These are phyloP conservation scores for Leishmania martiniquensis DNA, from an alignment of 208 protist species.

Conservation along the genomic window DNA sequence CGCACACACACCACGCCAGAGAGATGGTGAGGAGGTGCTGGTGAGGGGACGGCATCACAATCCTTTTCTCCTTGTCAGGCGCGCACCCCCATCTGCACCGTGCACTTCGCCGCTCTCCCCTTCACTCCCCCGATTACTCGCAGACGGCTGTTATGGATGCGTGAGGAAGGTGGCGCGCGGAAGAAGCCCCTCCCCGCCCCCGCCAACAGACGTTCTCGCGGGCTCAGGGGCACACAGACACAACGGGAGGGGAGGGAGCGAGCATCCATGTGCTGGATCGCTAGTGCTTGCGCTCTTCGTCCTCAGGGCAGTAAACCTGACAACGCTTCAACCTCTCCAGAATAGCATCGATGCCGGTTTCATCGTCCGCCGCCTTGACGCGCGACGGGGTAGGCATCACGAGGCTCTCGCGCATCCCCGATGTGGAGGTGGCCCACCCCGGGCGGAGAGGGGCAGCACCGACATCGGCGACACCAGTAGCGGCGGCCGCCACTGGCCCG, in stretches of 20 bases:
- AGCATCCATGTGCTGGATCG: not conserved
- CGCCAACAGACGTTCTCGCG: not conserved
- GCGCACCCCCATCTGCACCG: no score
- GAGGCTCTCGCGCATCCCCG: not conserved
- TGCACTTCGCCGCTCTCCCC: no score
- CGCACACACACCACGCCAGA: no score
- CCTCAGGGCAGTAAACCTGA: conserved; percentile 85
- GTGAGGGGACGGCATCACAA: no score
- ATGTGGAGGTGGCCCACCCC: conserved; percentile 5
- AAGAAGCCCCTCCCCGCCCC: no score
- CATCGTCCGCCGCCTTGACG: conserved; percentile 42
- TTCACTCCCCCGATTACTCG: no score
- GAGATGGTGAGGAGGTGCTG: no score
- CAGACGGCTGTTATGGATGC: no score
- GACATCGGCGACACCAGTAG: not conserved
- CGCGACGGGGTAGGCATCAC: conserved; percentile 4
- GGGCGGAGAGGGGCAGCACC: not conserved
- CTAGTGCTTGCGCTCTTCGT: conserved; percentile 42
- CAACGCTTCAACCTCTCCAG: conserved; percentile 66
- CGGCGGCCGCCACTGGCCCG: not conserved
- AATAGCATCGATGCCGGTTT: conserved; percentile 63
- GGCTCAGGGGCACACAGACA: not conserved
- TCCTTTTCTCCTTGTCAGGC: no score
- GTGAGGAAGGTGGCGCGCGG: no score
- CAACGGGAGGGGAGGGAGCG: not conserved